Conservation (phyloP, 1,284 basidiomycete species). For the Leccinum subrobustum region DNA sequence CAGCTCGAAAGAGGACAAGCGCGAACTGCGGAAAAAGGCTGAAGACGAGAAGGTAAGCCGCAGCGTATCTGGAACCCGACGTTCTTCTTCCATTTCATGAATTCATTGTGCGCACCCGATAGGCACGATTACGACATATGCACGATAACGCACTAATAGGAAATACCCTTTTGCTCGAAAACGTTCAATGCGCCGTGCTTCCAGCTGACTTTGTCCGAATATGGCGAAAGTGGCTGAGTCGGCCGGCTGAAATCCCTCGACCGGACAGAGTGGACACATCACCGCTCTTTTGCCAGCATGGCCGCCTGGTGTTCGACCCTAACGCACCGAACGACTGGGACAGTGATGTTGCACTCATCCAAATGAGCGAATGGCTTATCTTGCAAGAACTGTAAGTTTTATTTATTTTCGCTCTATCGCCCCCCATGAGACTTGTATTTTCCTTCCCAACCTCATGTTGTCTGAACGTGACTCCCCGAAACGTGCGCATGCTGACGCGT, state of each 20-base stretch:
- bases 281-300: constrained; percentile 66
- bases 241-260: constrained; percentile 53
- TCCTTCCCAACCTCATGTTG: constrained; percentile 9
- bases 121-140: constrained; percentile 63
- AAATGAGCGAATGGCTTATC: constrained; percentile 60
- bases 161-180: constrained; percentile 43
- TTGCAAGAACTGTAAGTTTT: constrained; percentile 56
- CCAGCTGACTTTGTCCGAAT: constrained; percentile 57
- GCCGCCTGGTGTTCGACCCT: constrained; percentile 63
- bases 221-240: constrained; percentile 69
- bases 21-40: constrained; percentile 55
- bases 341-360: constrained; percentile 52
- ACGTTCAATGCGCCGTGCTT: constrained; percentile 55
- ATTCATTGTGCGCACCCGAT: constrained; percentile 16
- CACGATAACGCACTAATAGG: constrained; percentile 52
- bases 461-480: constrained; percentile 4
- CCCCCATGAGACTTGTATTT: not conserved
- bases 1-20: constrained; percentile 55
- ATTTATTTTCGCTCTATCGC: constrained; percentile 9
- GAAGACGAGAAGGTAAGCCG: constrained; percentile 70
- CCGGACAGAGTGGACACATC: constrained; percentile 64
- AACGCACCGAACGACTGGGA: constrained; percentile 57
- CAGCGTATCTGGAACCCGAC: not conserved
- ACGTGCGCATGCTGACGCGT: constrained; percentile 16
- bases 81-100: constrained; percentile 10